Evolutionary conservation across 2,329 filamentous ascomycete species (phyloP), one percentile per base, ranked within the genome.

Genomic region (Fusarium citri): DNA sequence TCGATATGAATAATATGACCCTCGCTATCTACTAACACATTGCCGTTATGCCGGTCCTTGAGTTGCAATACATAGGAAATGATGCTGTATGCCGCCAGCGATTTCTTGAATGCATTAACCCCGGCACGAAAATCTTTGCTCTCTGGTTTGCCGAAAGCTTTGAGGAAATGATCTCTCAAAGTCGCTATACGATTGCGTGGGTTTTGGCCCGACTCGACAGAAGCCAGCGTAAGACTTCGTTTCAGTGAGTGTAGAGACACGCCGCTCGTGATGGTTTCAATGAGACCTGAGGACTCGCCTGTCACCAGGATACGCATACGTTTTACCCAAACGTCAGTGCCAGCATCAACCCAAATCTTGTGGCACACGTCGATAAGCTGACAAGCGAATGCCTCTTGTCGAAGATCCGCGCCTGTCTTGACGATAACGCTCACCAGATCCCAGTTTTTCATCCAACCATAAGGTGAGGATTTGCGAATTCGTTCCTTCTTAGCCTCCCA

Each of bases 371-470:
- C 85, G 71, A 96, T 96, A 46, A 96, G 86, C 80, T 96, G 93
- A 77, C 92, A 95, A 9, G 93, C 93, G 79, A 96, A 96, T 0
- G 93, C 92, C 80, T 96, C 93, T 81, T 96, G 93, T 53, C 93
- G 87, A 66, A 96, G 82, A 80, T 96, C 92, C 4, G 91, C 91
- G 5, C 93, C 92, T 14, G 93, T 96, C 83, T 96, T 96, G 73
- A 96, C 91, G 76, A 96, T 96, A 64, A 96, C 92, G 76, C 92
- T 94, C 67, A 96, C 85, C 25, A 96, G 85, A 75, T 96, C 93
- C 93, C 93, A 96, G 76, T 94, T 95, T 81, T 93, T 93, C 90
- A 94, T 93, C 89, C 92, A 94, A 12, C 93, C 93, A 76, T 94
- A 96, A 1, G 93, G 93, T 1, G 92, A 95, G 2, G 92, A 92